A percentile compares a stretch with the other conserved stretches of the same genome.
Evolutionary conservation across 2,329 filamentous ascomycete genomes (phyloP).

Genomic region (Fusarium sublunatum): DNA sequence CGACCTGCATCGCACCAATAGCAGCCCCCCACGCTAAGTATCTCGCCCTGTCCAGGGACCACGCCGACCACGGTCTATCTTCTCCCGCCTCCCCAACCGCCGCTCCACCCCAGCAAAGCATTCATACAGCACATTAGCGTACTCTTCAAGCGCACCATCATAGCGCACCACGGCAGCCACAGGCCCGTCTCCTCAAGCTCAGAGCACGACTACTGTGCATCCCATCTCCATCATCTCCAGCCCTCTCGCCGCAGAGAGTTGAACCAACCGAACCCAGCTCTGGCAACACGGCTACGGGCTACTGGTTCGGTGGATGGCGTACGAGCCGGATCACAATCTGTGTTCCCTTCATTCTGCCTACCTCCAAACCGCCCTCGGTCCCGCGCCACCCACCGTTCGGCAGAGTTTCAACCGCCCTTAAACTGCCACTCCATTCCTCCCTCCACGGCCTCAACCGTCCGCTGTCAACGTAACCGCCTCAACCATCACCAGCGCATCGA

Average conservation of each 20-base stretch:
- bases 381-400: conserved; percentile 37
- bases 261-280: conserved; percentile 33
- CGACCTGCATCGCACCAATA: conserved; percentile 47
- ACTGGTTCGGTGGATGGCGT: conserved; percentile 42
- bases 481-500: conserved; percentile 31
- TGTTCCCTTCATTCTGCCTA: conserved; percentile 21
- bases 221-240: conserved; percentile 44
- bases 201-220: conserved; percentile 34
- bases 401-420: conserved; percentile 41
- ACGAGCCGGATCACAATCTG: conserved; percentile 25
- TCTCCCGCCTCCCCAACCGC: conserved; percentile 36
- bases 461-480: conserved; percentile 29
- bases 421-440: conserved; percentile 36
- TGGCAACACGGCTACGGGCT: conserved; percentile 32
- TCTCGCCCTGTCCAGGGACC: conserved; percentile 41
- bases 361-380: conserved; percentile 25
- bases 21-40: conserved; percentile 48
- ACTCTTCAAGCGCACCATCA: conserved; percentile 32
- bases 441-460: conserved; percentile 37
- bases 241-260: conserved; percentile 35
- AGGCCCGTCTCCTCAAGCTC: conserved; percentile 41
- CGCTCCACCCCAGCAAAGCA: conserved; percentile 44
- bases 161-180: conserved; percentile 37
- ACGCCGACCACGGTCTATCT: conserved; percentile 24
- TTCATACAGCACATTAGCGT: conserved; percentile 36